Evolutionary conservation across 2,329 filamentous ascomycete genomes (phyloP).

Genomic region (Cordyceps tenuipes): DNA sequence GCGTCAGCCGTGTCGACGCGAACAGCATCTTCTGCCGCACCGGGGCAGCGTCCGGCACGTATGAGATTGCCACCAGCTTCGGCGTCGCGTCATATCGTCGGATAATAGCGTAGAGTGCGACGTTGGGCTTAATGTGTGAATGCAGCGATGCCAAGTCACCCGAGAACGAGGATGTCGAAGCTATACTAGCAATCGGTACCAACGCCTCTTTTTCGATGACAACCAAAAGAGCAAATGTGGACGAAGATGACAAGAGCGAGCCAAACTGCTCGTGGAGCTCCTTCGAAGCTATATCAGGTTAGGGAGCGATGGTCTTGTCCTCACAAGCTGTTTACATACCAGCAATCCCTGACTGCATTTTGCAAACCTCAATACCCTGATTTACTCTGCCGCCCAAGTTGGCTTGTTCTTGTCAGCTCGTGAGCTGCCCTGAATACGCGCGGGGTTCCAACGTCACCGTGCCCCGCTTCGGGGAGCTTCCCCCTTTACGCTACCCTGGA

Average conservation of each 20-base stretch:
- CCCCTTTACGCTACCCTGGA: background rate
- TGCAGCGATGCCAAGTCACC: conserved; percentile 55
- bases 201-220: conserved; percentile 64
- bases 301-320: background rate
- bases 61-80: conserved; percentile 63
- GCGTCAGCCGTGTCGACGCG: conserved; percentile 65
- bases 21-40: conserved; percentile 85
- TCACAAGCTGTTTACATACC: conserved; percentile 35
- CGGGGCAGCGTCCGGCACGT: conserved; percentile 69
- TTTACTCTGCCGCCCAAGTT: background rate
- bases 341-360: conserved; percentile 73
- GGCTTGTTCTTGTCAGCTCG: background rate
- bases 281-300: conserved; percentile 51
- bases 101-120: conserved; percentile 67
- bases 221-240: conserved; percentile 61
- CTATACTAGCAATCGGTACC: conserved; percentile 45
- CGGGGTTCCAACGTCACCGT: conserved; percentile 3
- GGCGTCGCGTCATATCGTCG: conserved; percentile 53
- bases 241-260: conserved; percentile 51
- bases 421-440: background rate
- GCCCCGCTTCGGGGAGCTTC: conserved; percentile 1
- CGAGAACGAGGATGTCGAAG: conserved; percentile 51
- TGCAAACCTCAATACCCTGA: conserved; percentile 7
- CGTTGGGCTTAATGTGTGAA: conserved; percentile 55
- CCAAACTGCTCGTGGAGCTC: conserved; percentile 71